Base-by-base conservation (phyloP, 129 eudicot species). In the Rutidosis leptorrhynchoides region DNA sequence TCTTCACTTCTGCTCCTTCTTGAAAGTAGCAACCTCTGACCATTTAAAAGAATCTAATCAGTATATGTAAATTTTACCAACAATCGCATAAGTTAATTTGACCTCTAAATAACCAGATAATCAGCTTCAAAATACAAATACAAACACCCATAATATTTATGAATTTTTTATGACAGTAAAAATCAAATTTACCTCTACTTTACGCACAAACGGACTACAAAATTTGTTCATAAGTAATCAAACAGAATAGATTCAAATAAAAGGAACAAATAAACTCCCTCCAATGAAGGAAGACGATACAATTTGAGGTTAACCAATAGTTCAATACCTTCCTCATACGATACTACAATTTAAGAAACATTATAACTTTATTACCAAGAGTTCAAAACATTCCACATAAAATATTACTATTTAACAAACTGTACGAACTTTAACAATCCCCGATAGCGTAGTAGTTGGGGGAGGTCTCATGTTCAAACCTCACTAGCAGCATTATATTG, bases 1-100 rank as follows among this genome's bases (percentile, higher is more conserved):
- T 78, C 68, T 92, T 85, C 66, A 85, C 82, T 55, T 92, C 58
- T 30, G 79, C 58, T 65, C 96, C 91, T 74, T 79, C 88, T 88
- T 92, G 98, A 69, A 92, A 92, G 80, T 88, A 92, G 62, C 98
- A 92, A 27, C 95, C 95, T 67, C 98, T 92, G 84, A 62, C 9
- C 68, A 62, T 16, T 16, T 40, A 28, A 16, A 23, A 68, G 14
- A 51, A 60, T 23, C 8, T 16, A 62, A 72, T 51, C 21, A 28
- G 53, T 22, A 63, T 15, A 3, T 26, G 43, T 25, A 49, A 17
- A 6, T 49, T 49, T 14, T 6, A 15, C 11, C 3, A 35, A 35
- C 42, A 9, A 9, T 35, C 42, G 15, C 42, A 35, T 35, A 9
- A 35, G 10, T 35, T 35, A 7, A 35, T 35, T 35, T 35, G 14